Percentiles rank a stretch among this genome's conserved stretches.
These are phyloP conservation scores for Escallonia rubra DNA, from an alignment of 129 eudicot species.

Conservation along the genomic window DNA sequence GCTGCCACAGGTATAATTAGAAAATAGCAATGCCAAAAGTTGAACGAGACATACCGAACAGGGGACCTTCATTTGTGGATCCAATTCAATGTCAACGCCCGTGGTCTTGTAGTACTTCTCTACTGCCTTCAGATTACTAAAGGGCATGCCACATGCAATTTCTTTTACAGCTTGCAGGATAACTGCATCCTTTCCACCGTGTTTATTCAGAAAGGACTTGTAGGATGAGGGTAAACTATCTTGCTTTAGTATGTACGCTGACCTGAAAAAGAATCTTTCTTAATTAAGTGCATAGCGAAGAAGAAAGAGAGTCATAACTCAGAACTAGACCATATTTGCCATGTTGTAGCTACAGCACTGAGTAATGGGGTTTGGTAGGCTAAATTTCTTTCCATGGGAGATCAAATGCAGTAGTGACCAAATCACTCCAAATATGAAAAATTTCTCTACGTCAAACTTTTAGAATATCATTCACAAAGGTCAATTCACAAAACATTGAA, in stretches of 20 bases:
- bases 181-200: slow-evolving; percentile 73
- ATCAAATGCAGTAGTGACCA: too few species aligned
- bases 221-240: slow-evolving; percentile 83
- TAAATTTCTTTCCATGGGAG: too few species aligned
- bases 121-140: slow-evolving; percentile 61
- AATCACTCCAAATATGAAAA: too few species aligned
- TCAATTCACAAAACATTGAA: too few species aligned
- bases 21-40: background rate
- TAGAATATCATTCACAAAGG: too few species aligned
- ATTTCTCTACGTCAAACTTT: too few species aligned
- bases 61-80: slow-evolving; percentile 90
- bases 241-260: slow-evolving; percentile 91
- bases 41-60: slow-evolving; percentile 65
- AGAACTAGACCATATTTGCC: too few species aligned
- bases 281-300: too few species aligned
- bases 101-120: slow-evolving; percentile 62
- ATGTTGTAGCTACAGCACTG: too few species aligned
- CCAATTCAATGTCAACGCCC: slow-evolving; percentile 66
- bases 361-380: too few species aligned
- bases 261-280: slow-evolving; percentile 42
- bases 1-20: background rate
- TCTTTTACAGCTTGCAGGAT: slow-evolving; percentile 84
- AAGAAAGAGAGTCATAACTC: too few species aligned
- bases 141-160: slow-evolving; percentile 65
- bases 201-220: slow-evolving; percentile 95